Percentiles rank a stretch among this genome's conserved stretches.
Conservation (phyloP, 2,329 filamentous ascomycete genomes). For the Zalaria sp. region DNA sequence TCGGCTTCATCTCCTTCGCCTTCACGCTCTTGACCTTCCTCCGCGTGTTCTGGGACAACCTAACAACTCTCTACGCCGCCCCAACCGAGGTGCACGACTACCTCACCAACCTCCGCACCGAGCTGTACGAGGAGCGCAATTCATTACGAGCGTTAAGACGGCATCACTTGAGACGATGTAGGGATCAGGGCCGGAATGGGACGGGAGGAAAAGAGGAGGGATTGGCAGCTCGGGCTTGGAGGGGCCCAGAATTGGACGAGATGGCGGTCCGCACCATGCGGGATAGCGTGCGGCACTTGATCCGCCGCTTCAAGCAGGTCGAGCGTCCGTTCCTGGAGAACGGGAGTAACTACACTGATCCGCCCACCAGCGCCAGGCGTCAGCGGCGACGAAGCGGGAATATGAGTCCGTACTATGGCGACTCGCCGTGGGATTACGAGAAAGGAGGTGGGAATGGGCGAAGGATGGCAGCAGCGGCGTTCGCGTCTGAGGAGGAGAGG, state of each 20-base stretch:
- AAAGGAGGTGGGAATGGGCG: slow-evolving; percentile 4
- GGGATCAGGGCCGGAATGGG: not conserved
- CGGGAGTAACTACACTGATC: not conserved
- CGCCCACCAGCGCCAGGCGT: slow-evolving; percentile 2
- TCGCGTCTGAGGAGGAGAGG: slow-evolving; percentile 10
- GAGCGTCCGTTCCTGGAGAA: slow-evolving; percentile 24
- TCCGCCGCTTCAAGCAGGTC: slow-evolving; percentile 20
- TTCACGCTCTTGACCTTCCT: slow-evolving; percentile 30
- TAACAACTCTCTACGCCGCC: slow-evolving; percentile 22
- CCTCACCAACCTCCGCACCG: slow-evolving; percentile 26
- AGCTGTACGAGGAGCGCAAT: slow-evolving; percentile 25
- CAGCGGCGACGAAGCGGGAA: slow-evolving; percentile 6
- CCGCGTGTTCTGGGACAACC: slow-evolving; percentile 25
- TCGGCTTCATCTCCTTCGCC: slow-evolving; percentile 27
- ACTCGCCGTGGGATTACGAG: slow-evolving; percentile 16
- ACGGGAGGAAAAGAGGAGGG: slow-evolving; percentile 6
- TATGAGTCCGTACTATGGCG: not conserved
- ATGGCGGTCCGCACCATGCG: slow-evolving; percentile 22
- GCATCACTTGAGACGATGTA: slow-evolving; percentile 7
- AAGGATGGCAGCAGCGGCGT: not conserved
- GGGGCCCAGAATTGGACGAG: slow-evolving; percentile 14
- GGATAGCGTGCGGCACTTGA: slow-evolving; percentile 20
- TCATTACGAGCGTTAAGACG: slow-evolving; percentile 17
- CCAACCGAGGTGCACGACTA: slow-evolving; percentile 24
- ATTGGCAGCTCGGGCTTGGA: slow-evolving; percentile 1